Base-by-base conservation (phyloP, 257 asterid genomes). In the Rubia yunnanensis region DNA sequence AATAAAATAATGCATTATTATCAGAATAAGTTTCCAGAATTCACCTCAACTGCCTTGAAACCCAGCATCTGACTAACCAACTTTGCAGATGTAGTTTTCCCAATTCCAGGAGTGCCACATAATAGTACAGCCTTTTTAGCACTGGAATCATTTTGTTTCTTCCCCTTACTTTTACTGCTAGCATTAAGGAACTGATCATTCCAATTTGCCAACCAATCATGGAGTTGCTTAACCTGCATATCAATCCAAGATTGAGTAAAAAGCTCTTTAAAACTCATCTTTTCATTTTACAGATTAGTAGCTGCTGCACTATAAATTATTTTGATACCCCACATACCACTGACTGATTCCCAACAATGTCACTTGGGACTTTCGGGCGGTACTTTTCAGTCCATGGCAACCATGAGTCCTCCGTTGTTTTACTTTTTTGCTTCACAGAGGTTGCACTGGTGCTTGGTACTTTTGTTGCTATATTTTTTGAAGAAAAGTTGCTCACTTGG, bases 61-160 rank as follows among this genome's bases (percentile, higher is more conserved):
- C 97, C 96, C 69, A 94, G 95, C 95, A 88, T 83, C 84, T 83
- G 89, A 81, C 96, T 76, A 41, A 90, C 92, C 82, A 94, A 78
- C 85, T 86, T 94, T 31, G 97, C 99, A 27, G 97, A 79, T 64
- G 95, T 83, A 57, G 99, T 94, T 78, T 94, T 94, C 73, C 99
- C 99, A 30, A 94, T 85, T 70, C 99, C 99, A 65, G 99, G 99
- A 3, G 90, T 94, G 59, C 99, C 99, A 82, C 95, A 79, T 75
- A 94, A 76, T 46, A 94, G 84, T 27, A 90, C 92, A 74, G 97
- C 94, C 64, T 90, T 94, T 80, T 86, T 94, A 75, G 95, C 92
- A 76, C 79, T 85, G 68, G 96, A 70, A 73, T 92, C 99, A 36
- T 68, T 85, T 83, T 78, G 99, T 73, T 90, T 90, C 83, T 81